These are phyloP conservation scores for Nicotiana noctiflora DNA, from an alignment of 257 asterid genomes.

Conservation along the genomic window DNA sequence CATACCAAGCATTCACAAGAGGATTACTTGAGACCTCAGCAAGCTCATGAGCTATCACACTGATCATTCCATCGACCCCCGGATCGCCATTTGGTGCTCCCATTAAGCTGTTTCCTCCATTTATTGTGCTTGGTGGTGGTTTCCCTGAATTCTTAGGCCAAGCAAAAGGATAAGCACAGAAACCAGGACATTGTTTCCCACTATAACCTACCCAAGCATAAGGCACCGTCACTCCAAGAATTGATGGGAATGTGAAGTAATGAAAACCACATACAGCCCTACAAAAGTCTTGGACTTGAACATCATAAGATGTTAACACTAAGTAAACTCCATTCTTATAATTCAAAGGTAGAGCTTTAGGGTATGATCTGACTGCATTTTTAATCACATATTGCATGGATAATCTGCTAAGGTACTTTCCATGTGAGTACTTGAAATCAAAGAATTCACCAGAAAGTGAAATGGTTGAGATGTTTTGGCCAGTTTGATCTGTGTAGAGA, in stretches of 20 bases:
- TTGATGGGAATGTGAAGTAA: slow-evolving; percentile 58
- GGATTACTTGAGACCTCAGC: slow-evolving; percentile 75
- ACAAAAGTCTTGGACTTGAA: slow-evolving; percentile 61
- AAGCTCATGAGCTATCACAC: slow-evolving; percentile 38
- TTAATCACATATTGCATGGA: slow-evolving; percentile 53
- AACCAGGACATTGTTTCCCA: slow-evolving; percentile 62
- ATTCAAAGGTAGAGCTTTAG: slow-evolving; percentile 31
- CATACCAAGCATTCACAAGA: slow-evolving; percentile 70
- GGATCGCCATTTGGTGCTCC: slow-evolving; percentile 56
- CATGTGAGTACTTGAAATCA: slow-evolving; percentile 51
- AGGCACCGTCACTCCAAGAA: slow-evolving; percentile 63
- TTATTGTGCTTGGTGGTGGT: slow-evolving; percentile 18
- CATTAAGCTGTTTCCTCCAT: slow-evolving; percentile 30
- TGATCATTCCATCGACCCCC: slow-evolving; percentile 71
- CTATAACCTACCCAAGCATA: slow-evolving; percentile 74
- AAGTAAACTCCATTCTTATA: slow-evolving; percentile 45
- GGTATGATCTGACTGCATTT: slow-evolving; percentile 21
- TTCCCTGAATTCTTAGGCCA: slow-evolving; percentile 40
- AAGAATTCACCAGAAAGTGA: slow-evolving; percentile 40
- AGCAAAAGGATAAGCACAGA: slow-evolving; percentile 72
- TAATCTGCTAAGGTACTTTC: slow-evolving; percentile 35
- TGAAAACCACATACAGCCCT: slow-evolving; percentile 77
- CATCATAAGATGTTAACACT: slow-evolving; percentile 50
- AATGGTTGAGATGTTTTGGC: slow-evolving; percentile 38
- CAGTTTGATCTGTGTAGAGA: slow-evolving; percentile 67